Base-by-base conservation (phyloP, 1,284 basidiomycete genomes). In the Ceraceosorus guamensis region DNA sequence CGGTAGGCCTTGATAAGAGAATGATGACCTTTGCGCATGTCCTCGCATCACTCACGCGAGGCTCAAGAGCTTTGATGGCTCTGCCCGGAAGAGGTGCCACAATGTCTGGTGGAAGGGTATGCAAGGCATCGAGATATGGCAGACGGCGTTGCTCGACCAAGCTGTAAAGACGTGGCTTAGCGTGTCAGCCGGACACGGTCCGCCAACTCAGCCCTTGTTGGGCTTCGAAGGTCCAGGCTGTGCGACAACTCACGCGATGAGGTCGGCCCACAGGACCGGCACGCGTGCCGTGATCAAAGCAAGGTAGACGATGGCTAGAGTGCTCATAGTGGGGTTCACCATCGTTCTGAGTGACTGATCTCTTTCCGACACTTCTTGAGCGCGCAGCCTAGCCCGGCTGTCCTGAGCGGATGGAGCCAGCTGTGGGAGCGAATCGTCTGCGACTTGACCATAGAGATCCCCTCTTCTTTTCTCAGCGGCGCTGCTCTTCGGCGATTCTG, bases 71-170 rank as follows among this genome's bases (percentile, higher is more conserved):
- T 0, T 24, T n/a, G 24, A 41, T 45, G 37, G 14, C 11, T 34
- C 35, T 49, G n/a, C 11, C 84, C 31, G 84, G 86, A 57, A 95
- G 81, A 75, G 87, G 87, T 37, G 76, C 72, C 3, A 80, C 80
- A 81, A 93, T 83, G 5, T 80, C 79, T 16, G 68, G 61, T 0
- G 91, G 88, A 1, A 95, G 78, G 35, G 83, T 72, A 14, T 83
- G 81, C 32, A 84, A 76, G 37, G 84, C 82, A 66, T 91, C 86
- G 48, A 96, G 80, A 77, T 90, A 95, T 0, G 91, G 90, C 41
- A 96, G 69, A 87, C 85, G 24, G 79, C 78, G 65, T 89, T 85
- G 47, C 91, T 83, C 54, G 85, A 77, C 52, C 87, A 89, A 55
- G 46, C 13, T 16, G 68, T 33, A 33, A 11, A 43, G 18, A 35